A percentile compares a stretch with the other conserved stretches of the same genome.
These are phyloP conservation scores for Cryptococcus maquisensis DNA, from an alignment of 1,284 basidiomycete genomes.

Conservation along the genomic window DNA sequence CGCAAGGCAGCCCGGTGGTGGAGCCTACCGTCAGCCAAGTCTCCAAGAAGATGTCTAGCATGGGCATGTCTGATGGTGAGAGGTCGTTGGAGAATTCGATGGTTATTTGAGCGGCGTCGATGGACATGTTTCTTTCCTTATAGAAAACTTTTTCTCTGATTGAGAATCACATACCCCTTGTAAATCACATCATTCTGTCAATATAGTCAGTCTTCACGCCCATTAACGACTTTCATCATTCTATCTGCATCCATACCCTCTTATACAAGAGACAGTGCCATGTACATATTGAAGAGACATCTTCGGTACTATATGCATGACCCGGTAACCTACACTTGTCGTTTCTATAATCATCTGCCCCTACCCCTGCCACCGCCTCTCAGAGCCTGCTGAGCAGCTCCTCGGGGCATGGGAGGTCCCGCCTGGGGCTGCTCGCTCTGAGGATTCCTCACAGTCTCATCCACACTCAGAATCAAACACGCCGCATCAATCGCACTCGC, in stretches of 20 bases:
- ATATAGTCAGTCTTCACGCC: neutral
- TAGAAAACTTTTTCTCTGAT: too few species aligned
- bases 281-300: too few species aligned
- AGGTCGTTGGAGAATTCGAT: conserved; percentile 3
- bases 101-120: neutral
- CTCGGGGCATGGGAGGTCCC: conserved; percentile 78
- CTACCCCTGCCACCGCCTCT: conserved; percentile 67
- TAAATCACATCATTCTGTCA: neutral
- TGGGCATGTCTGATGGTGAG: neutral
- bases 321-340: neutral
- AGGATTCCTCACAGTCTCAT: conserved; percentile 90
- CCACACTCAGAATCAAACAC: conserved; percentile 88
- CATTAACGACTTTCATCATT: neutral
- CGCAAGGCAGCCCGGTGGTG: conserved; percentile 7
- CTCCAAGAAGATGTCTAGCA: neutral
- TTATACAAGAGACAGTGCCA: too few species aligned
- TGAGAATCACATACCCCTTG: neutral
- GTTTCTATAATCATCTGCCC: conserved; percentile 14
- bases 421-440: conserved; percentile 70
- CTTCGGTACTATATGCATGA: neutral
- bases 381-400: conserved; percentile 73
- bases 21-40: conserved; percentile 1
- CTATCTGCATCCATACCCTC: neutral
- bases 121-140: too few species aligned
- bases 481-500: conserved; percentile 94